Evolutionary conservation across 495 filamentous ascomycete species (phyloP).

Genomic region (Glonium stellatum): DNA sequence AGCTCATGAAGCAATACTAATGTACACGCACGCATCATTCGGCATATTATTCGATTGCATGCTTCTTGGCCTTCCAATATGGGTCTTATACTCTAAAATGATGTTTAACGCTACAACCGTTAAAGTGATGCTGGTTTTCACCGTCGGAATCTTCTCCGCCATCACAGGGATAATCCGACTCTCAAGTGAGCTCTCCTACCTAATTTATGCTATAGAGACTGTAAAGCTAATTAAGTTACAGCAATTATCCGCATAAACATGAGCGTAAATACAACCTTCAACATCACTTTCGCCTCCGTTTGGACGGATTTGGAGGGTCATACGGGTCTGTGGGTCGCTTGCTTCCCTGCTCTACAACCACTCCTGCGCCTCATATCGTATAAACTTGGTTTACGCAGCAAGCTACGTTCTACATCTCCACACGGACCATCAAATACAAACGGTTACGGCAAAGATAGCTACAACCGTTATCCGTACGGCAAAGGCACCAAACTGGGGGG

Average conservation of each 20-base stretch:
- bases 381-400: slow-evolving; percentile 21
- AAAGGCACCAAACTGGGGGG: background rate
- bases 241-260: background rate
- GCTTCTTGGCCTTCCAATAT: slow-evolving; percentile 33
- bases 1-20: background rate
- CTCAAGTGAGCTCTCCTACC: background rate
- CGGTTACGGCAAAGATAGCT: background rate
- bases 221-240: background rate
- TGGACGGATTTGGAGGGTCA: slow-evolving; percentile 37
- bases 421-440: background rate
- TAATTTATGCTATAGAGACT: background rate
- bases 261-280: slow-evolving; percentile 17
- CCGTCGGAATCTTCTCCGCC: slow-evolving; percentile 31
- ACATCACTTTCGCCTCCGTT: slow-evolving; percentile 28
- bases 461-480: background rate
- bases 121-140: slow-evolving; percentile 33
- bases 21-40: slow-evolving; percentile 20
- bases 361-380: slow-evolving; percentile 26
- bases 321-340: slow-evolving; percentile 34
- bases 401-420: background rate
- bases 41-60: slow-evolving; percentile 29
- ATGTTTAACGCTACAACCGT: slow-evolving; percentile 29
- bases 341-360: slow-evolving; percentile 33
- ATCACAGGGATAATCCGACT: slow-evolving; percentile 31
- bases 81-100: slow-evolving; percentile 33